Conservation (phyloP, 495 filamentous ascomycete species). For the Poronia punctata region DNA sequence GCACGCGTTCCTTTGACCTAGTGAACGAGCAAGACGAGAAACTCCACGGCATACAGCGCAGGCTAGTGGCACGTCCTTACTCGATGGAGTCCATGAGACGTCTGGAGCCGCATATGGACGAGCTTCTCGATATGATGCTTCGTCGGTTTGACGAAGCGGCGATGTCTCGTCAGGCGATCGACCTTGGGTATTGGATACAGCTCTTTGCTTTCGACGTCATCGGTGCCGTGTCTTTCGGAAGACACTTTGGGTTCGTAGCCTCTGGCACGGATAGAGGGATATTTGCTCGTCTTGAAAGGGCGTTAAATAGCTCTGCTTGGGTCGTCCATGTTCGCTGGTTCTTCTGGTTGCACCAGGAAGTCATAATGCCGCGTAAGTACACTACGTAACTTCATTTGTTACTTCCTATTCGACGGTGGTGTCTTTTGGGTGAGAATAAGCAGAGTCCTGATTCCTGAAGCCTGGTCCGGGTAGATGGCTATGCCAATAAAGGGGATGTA, state of each 20-base stretch:
- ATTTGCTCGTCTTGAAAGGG: background rate
- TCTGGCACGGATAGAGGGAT: background rate
- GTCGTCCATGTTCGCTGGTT: constrained; percentile 1
- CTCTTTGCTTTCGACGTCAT: constrained; percentile 9
- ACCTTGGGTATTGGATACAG: constrained; percentile 5
- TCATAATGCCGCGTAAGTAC: background rate
- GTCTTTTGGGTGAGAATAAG: too few relatives aligned
- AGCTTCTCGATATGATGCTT: background rate
- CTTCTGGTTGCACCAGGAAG: background rate
- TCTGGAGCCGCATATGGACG: constrained; percentile 9
- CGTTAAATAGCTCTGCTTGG: background rate
- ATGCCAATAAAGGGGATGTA: too few relatives aligned
- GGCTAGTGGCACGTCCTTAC: constrained; percentile 10
- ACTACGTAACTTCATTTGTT: too few relatives aligned
- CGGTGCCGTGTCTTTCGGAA: constrained; percentile 10
- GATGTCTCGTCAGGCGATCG: background rate
- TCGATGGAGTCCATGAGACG: constrained; percentile 9
- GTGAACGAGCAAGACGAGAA: constrained; percentile 10
- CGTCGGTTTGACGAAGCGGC: background rate
- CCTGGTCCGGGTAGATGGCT: too few relatives aligned
- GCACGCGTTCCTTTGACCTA: constrained; percentile 10
- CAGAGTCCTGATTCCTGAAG: too few relatives aligned
- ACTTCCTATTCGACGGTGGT: too few relatives aligned
- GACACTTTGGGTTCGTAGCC: constrained; percentile 9
- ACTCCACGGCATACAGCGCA: constrained; percentile 10